Evolutionary conservation across 306 rosid species (phyloP).

Genomic region (Lathyrus sativus): DNA sequence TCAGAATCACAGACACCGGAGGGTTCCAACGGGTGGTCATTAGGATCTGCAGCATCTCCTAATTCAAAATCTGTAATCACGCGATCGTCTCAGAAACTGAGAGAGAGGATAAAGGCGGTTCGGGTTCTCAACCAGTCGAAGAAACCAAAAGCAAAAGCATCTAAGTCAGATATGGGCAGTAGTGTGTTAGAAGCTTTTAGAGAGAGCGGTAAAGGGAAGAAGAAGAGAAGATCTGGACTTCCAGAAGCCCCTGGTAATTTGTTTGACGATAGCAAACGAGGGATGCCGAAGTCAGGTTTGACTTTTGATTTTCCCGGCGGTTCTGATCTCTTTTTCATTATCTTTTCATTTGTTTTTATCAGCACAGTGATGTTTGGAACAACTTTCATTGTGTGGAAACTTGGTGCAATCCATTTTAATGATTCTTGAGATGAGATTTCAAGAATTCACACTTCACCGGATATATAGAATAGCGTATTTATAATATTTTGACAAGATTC

Average conservation of each 20-base stretch:
- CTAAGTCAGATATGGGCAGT: slow-evolving; percentile 69
- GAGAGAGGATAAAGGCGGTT: slow-evolving; percentile 86
- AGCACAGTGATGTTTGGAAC: slow-evolving; percentile 92
- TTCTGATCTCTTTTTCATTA: slow-evolving; percentile 61
- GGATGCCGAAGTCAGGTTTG: slow-evolving; percentile 68
- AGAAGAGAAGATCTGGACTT: slow-evolving; percentile 73
- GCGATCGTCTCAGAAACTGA: slow-evolving; percentile 62
- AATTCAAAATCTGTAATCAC: slow-evolving; percentile 41
- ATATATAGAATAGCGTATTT: slow-evolving; percentile 28
- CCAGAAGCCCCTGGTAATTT: slow-evolving; percentile 91
- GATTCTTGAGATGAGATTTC: slow-evolving; percentile 58
- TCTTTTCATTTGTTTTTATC: slow-evolving; percentile 79
- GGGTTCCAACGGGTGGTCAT: slow-evolving; percentile 44
- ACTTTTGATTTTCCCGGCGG: slow-evolving; percentile 86
- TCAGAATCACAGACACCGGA: slow-evolving; percentile 49
- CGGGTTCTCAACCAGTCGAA: slow-evolving; percentile 62
- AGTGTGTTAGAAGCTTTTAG: slow-evolving; percentile 77
- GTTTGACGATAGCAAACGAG: slow-evolving; percentile 86
- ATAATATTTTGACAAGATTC: slow-evolving; percentile 32
- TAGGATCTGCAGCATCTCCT: slow-evolving; percentile 39
- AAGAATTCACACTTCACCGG: slow-evolving; percentile 26
- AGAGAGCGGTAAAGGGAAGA: slow-evolving; percentile 83
- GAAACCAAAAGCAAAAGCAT: slow-evolving; percentile 61
- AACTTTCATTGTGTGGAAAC: slow-evolving; percentile 91
- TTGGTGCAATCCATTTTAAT: slow-evolving; percentile 95